A percentile compares a stretch with the other conserved stretches of the same genome.
These are phyloP conservation scores for Elsinoe perseae DNA, from an alignment of 2,329 filamentous ascomycete genomes.

Conservation along the genomic window DNA sequence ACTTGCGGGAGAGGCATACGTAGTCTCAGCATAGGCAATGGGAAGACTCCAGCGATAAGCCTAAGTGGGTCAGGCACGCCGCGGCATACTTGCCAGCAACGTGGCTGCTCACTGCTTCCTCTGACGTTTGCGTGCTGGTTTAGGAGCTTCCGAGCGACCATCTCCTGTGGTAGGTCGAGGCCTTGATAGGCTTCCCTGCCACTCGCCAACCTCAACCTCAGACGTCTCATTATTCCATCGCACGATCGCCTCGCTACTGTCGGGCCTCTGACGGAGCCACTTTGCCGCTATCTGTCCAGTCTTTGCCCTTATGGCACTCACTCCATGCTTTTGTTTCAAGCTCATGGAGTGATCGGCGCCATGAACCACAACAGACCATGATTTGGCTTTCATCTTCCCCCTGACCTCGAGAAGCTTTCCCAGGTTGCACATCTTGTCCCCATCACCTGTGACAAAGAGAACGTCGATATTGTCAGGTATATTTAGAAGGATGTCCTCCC, in stretches of 20 bases:
- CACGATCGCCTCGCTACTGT: constrained; percentile 17
- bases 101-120: not conserved
- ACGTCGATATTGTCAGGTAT: constrained; percentile 28
- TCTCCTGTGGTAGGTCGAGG: not conserved
- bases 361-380: constrained; percentile 31
- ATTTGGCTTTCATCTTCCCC: constrained; percentile 32
- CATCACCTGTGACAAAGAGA: constrained; percentile 34
- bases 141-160: not conserved
- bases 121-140: constrained; percentile 1
- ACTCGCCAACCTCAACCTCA: constrained; percentile 16
- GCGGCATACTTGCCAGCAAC: not conserved
- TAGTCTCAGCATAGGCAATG: not conserved
- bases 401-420: constrained; percentile 26
- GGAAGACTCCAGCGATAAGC: not conserved
- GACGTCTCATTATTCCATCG: constrained; percentile 19
- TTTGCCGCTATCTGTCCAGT: constrained; percentile 30
- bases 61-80: not conserved
- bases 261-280: constrained; percentile 27
- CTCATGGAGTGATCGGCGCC: constrained; percentile 38
- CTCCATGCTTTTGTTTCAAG: constrained; percentile 25
- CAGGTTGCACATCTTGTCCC: constrained; percentile 32
- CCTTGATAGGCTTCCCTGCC: constrained; percentile 13
- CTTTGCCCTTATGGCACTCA: constrained; percentile 27
- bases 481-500: constrained; percentile 35
- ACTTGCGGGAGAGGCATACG: not conserved